Conservation (phyloP, 2,329 filamentous ascomycete species). For the Epichloe gansuensis region DNA sequence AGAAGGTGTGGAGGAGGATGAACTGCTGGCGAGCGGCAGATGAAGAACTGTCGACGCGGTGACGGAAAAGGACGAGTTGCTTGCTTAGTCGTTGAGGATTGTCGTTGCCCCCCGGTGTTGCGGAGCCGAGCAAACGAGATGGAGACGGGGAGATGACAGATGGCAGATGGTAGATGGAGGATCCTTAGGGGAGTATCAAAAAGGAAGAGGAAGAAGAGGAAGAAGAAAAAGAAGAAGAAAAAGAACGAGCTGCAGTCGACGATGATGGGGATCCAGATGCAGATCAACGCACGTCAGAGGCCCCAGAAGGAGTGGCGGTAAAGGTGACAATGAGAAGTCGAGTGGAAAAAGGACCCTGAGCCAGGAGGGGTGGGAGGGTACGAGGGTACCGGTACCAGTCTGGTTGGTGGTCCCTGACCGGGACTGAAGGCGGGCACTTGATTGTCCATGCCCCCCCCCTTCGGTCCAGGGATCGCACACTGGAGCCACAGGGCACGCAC, state of each 20-base stretch:
- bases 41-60: neutral
- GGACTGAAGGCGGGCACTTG: too few species aligned
- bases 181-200: too few species aligned
- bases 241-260: neutral
- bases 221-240: neutral
- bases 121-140: neutral
- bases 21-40: neutral
- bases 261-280: neutral
- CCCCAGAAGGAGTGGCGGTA: neutral
- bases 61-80: neutral
- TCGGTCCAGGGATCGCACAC: too few species aligned
- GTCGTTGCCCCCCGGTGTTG: neutral
- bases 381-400: too few species aligned
- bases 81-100: neutral
- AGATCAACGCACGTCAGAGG: neutral
- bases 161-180: neutral
- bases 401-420: too few species aligned
- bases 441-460: too few species aligned
- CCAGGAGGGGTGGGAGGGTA: neutral
- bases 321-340: neutral
- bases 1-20: neutral
- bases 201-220: neutral
- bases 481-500: too few species aligned
- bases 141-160: neutral
- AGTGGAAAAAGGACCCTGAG: slow-evolving; percentile 1